phyloP scores from a whole-genome alignment of 2,329 filamentous ascomycete genomes.

The Colletotrichum caudatum region DNA sequence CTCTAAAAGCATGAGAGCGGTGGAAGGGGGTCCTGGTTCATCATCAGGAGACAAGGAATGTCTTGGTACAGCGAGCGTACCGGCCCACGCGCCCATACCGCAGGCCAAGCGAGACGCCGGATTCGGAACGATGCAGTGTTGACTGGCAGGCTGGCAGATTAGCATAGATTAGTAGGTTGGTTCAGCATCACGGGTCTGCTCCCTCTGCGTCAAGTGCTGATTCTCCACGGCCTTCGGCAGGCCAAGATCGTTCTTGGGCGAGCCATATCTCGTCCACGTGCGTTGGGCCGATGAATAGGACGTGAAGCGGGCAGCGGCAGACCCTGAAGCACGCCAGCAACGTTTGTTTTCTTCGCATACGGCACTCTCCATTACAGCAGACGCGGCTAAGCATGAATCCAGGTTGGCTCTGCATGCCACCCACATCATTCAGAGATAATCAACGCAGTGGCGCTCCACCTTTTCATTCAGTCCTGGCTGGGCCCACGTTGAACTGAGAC shows the following conservation, averaged over 20 bases:
- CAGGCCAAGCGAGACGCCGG: constrained; percentile 11
- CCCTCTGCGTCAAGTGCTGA: background rate
- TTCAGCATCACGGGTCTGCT: constrained; percentile 13
- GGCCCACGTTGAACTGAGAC: constrained; percentile 33
- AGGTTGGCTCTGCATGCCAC: constrained; percentile 17
- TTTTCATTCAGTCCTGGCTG: constrained; percentile 4
- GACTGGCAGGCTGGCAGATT: constrained; percentile 21
- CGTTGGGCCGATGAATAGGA: background rate
- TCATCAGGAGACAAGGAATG: constrained; percentile 15
- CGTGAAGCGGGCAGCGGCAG: constrained; percentile 27
- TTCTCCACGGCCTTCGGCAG: background rate
- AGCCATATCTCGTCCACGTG: background rate
- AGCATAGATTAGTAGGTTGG: background rate
- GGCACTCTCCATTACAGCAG: background rate
- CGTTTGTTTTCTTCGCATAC: constrained; percentile 29
- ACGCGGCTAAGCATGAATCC: constrained; percentile 1
- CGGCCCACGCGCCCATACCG: constrained; percentile 19
- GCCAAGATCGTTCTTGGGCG: background rate
- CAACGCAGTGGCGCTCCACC: background rate
- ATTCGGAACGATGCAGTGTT: constrained; percentile 25
- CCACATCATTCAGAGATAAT: constrained; percentile 23
- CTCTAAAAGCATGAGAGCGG: constrained; percentile 7
- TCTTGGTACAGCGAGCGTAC: constrained; percentile 18
- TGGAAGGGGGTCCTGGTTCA: background rate
- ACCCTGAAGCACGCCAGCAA: constrained; percentile 25